phyloP scores from a whole-genome alignment of 257 asterid genomes.

The Petrea volubilis region DNA sequence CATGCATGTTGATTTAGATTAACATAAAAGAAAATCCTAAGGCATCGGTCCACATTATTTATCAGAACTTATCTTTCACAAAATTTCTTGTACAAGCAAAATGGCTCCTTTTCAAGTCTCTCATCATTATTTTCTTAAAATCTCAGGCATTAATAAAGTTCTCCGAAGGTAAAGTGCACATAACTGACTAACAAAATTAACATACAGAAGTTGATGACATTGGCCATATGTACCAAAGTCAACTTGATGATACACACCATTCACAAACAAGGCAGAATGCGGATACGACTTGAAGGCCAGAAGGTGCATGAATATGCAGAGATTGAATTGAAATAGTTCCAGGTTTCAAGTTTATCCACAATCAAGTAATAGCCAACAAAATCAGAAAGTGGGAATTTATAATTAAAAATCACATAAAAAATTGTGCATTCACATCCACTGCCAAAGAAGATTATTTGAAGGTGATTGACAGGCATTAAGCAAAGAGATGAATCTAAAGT shows the following conservation, averaged over 20 bases:
- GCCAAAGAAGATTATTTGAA: background rate
- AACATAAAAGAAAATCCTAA: background rate
- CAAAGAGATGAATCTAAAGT: background rate
- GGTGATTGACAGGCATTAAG: background rate
- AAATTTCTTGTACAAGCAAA: background rate
- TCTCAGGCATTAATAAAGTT: too few species aligned
- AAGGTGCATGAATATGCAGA: background rate
- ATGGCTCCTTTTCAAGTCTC: background rate
- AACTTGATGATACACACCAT: background rate
- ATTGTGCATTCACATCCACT: background rate
- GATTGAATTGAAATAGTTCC: background rate
- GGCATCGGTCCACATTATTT: background rate
- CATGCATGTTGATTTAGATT: background rate
- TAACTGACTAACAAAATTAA: too few species aligned
- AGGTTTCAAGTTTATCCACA: background rate
- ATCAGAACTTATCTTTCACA: background rate
- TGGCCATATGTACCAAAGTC: background rate
- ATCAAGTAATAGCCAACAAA: background rate
- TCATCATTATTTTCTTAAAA: background rate
- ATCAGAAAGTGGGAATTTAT: background rate
- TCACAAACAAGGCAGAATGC: background rate
- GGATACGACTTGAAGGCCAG: background rate
- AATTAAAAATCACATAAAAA: background rate
- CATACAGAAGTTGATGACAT: background rate
- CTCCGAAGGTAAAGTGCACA: too few species aligned